Base-by-base conservation (phyloP, 1,284 basidiomycete species). In the Trametes sp. region DNA sequence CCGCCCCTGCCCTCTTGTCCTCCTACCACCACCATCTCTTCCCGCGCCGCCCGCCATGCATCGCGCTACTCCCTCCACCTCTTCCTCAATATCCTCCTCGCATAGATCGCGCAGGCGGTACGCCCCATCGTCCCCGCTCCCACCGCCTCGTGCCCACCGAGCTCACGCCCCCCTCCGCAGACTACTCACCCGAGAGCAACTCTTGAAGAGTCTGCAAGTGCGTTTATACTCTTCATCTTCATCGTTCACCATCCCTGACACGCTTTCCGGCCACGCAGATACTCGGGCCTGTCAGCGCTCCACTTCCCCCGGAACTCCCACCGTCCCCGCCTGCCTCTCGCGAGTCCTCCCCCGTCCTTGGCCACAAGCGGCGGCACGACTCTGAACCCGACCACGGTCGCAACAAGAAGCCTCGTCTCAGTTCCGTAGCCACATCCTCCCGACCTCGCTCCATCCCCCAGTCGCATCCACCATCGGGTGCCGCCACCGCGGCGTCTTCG, bases 261-360 rank as follows among this genome's bases (percentile, higher is more conserved):
- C 61, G 62, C 60, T 70, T 55, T 48, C 58, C 54, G 19, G 7
- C 45, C 59, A 42, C n/a, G n/a, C 72, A 90, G 88, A 82, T 89
- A 74, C 80, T 90, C 70, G 85, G 84, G 59, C 76, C 80, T 62
- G 80, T 88, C 60, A 76, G 79, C 60, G 71, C 80, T 35, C 85
- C 83, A 63, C 80, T 89, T 33, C 87, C 89, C 57, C 82, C 87
- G 68, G 81, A 82, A 63, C 79, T 90, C 60, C 88, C 89, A 33
- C 85, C 85, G 61, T 88, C 88, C 60, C 88, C 89, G 59, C 88
- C 88, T 16, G 80, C 82, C 44, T 90, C 88, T 69, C 84, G 87
- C 70, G 78, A 82, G 68, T 74, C 81, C 71, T 90, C 89, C 65
- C 87, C 89, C 60, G 79, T 78, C 31, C 81, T 82, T 58, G 72